Evolutionary conservation across 2,329 filamentous ascomycete genomes (phyloP), one percentile per base, ranked within the genome.

Genomic region (Alternaria dauci): DNA sequence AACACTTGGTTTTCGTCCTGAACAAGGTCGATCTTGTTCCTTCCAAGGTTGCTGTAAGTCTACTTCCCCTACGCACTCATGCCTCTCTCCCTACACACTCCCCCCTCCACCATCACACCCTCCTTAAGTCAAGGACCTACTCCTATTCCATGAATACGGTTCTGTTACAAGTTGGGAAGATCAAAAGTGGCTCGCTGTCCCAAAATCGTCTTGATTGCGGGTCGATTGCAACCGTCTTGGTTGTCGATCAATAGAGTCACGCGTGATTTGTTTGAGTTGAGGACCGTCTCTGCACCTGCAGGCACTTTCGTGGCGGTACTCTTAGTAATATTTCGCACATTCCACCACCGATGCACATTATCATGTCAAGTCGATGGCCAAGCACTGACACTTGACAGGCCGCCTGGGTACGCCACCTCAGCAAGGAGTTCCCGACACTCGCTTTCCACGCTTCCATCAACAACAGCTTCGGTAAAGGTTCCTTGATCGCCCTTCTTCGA

Each of bases 101-200:
- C 20, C 26, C 20, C 56, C 58, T 60, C 25, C 55, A 84, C 42
- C 25, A 43, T 54, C 20, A 51, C 57, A 59, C 89, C 89, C 91
- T 88, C 85, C 85, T 93, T 95, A 96, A 95, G 94, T 96, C 91
- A 92, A 90, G 89, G 84, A 88, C 84, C 85, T 87, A 87, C 88
- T 89, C 88, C 81, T 59, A 44, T 84, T 80, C 85, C 62, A 89
- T 95, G 92, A 90, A 89, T 89, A 55, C 88, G 84, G 81, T 82
- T 92, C 94, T 96, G 95, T 99, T 99, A 99, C 92, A 93, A 91
- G 91, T 88, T 92, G 97, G 95, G 95, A 90, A 98, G 88, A 99
- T 89, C 80, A 84, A 97, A 85, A 85, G 85, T 84, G 83, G 85
- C 89, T 91, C 90, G 88, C 85, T 84, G 83, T 83, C 73, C 69